Evolutionary conservation across 306 rosid genomes (phyloP).

Genomic region (Hylodesmum podocarpum): DNA sequence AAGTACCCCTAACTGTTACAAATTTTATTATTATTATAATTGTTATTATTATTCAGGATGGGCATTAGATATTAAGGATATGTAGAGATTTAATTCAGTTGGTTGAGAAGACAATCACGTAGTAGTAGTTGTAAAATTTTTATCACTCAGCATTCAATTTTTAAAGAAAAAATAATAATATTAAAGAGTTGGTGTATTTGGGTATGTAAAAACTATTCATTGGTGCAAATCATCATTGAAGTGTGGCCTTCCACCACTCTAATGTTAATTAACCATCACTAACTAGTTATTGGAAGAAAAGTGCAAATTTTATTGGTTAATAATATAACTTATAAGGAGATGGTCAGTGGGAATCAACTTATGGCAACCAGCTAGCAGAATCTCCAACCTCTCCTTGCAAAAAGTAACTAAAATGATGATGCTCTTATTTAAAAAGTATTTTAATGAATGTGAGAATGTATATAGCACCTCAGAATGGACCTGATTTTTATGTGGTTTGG

Average conservation of each 20-base stretch:
- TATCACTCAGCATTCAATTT: too few relatives aligned
- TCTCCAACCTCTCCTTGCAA: conserved; percentile 30
- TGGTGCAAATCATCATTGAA: not conserved
- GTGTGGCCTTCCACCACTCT: not conserved
- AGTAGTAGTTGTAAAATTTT: too few relatives aligned
- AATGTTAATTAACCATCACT: conserved; percentile 24
- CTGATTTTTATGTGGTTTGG: conserved; percentile 35
- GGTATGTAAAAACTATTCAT: not conserved
- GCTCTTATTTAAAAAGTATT: conserved; percentile 27
- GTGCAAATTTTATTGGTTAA: conserved; percentile 3
- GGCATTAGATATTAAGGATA: too few relatives aligned
- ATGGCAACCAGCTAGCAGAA: conserved; percentile 50
- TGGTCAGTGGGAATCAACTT: conserved; percentile 39
- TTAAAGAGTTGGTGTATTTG: not conserved
- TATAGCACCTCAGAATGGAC: conserved; percentile 27
- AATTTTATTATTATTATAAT: not conserved
- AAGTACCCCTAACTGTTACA: not conserved
- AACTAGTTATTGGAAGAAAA: conserved; percentile 10
- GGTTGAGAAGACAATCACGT: too few relatives aligned
- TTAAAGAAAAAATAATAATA: too few relatives aligned
- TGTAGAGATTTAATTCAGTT: too few relatives aligned
- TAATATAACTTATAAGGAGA: not conserved
- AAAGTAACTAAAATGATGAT: conserved; percentile 40
- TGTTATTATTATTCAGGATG: not conserved
- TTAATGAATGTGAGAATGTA: conserved; percentile 13